Percentiles rank a stretch among this genome's conserved stretches.
Conservation (phyloP, 2,329 filamentous ascomycete genomes). For the Thielaviopsis musarum region DNA sequence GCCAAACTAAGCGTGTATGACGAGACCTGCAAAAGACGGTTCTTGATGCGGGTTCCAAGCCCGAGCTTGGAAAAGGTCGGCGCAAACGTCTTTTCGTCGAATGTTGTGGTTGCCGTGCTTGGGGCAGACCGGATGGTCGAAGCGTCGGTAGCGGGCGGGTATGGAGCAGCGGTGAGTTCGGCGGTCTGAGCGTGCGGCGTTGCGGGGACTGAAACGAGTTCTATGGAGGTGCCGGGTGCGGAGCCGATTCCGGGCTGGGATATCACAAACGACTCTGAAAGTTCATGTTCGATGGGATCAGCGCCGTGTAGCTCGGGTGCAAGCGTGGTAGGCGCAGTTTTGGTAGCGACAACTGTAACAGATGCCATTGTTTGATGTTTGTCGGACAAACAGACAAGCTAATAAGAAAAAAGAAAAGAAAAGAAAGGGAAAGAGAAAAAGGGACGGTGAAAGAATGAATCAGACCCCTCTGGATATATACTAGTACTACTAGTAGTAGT, state of each 20-base stretch:
- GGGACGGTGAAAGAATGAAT: background rate
- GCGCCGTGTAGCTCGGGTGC: background rate
- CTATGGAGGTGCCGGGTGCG: background rate
- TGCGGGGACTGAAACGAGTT: background rate
- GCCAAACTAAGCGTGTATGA: constrained; percentile 62
- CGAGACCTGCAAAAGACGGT: constrained; percentile 43
- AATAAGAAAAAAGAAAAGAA: background rate
- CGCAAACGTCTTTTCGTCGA: background rate
- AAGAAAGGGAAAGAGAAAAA: background rate
- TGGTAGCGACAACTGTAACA: constrained; percentile 21
- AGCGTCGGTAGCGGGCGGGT: background rate
- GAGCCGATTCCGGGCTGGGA: background rate
- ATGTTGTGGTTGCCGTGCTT: background rate
- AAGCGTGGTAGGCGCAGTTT: constrained; percentile 9
- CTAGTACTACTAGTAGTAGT: too few species aligned
- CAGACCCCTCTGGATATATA: background rate
- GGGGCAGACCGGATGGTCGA: background rate
- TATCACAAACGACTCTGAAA: background rate
- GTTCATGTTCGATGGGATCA: background rate
- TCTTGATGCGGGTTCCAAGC: constrained; percentile 35
- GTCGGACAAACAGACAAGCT: background rate
- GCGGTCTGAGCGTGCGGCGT: background rate
- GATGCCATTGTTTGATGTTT: background rate
- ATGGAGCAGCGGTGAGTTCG: background rate
- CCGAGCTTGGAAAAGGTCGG: background rate